A percentile compares a stretch with the other conserved stretches of the same genome.
Conservation (phyloP, 805 yeast genomes). For the Saccharomycopsis babjevae region DNA sequence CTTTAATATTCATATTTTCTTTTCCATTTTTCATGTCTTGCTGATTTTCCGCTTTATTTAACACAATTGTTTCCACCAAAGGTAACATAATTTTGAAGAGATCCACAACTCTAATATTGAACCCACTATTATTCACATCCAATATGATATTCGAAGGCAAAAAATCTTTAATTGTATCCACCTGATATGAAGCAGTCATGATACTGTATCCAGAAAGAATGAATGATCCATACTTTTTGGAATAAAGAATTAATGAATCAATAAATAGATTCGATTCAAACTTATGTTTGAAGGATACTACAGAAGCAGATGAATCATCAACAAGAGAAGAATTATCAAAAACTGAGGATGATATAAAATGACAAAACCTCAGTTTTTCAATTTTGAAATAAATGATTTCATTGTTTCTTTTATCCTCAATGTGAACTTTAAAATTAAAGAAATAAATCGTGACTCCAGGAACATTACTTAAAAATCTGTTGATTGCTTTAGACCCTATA, state of each 20-base stretch:
- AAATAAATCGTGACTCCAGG: slow-evolving; percentile 22
- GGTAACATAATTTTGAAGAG: background rate
- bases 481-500: slow-evolving; percentile 7
- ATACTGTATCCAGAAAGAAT: background rate
- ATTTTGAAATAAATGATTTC: background rate
- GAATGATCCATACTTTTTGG: background rate
- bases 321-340: background rate
- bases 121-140: background rate
- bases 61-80: background rate
- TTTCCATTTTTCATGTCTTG: background rate
- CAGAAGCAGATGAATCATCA: background rate
- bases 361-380: slow-evolving; percentile 1
- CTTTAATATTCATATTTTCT: background rate
- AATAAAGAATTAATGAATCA: background rate
- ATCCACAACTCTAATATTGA: background rate
- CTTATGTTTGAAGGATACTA: background rate
- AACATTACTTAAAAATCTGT: slow-evolving; percentile 17
- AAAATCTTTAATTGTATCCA: background rate
- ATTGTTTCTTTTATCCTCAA: background rate
- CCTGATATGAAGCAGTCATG: background rate
- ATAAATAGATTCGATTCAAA: background rate
- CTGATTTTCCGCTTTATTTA: background rate
- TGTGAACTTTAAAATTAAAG: slow-evolving; percentile 9
- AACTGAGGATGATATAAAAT: background rate
- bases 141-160: background rate